Base-by-base conservation (phyloP, 352 stramenopile genomes). In the Hyaloperonospora brassicae region DNA sequence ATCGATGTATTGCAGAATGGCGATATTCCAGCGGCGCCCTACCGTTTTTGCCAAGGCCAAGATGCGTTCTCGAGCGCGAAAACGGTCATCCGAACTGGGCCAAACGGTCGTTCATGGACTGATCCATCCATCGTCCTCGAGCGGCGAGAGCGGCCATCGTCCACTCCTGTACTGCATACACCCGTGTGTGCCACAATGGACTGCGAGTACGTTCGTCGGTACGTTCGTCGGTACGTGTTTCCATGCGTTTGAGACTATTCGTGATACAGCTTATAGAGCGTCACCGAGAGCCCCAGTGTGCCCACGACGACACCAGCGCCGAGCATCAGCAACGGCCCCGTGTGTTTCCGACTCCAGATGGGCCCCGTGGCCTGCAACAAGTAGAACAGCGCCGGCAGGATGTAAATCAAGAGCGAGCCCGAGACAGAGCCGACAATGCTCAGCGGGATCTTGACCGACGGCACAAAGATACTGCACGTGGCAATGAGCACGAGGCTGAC, bases 361-460 rank as follows among this genome's bases (percentile, higher is more conserved):
- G 73, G 64, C 1, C 69, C 61, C 6, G 46, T 59, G 17, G 69
- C 27, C 27, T 84, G 79, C 54, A 90, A 53, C 61, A 88, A 64
- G 68, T 67, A 90, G 59, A 88, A 90, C 45, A 90, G 62, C 35
- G 79, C 76, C 40, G 79, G 77, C 75, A 90, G 81, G 53, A 90
- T 79, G 61, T 88, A 88, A 54, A 90, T 90, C 47, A 90, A 55
- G 27, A 90, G 54, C 52, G 79, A 90, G n/a, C 79, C 77, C 1
- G 76, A 84, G 34, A 84, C 78, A 5, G 75, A 87, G 30, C 79
- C 79, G 22, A 90, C 79, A 55, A 89, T 89, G 49, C 75, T 87
- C 31, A 89, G 52, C 41, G 79, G 76, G 47, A 87, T 86, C 62
- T 87, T 89, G 52, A 87, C 76, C 1, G 60, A 84, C 58, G 77